Evolutionary conservation across 805 yeast genomes (phyloP).

Genomic region (Yarrowia keelungensis): DNA sequence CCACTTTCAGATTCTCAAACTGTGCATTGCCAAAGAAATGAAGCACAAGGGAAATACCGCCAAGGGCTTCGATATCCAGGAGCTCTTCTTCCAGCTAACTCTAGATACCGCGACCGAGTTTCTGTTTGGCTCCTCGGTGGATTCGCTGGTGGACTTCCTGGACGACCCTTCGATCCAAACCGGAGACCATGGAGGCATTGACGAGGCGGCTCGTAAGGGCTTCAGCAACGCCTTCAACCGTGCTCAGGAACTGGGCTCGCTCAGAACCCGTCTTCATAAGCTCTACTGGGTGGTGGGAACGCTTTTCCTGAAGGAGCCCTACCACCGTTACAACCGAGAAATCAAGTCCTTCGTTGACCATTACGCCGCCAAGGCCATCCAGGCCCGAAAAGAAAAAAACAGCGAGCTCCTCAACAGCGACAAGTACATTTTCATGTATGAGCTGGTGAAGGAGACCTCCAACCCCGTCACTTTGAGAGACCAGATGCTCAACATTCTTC

Average conservation of each 20-base stretch:
- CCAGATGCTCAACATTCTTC: constrained; percentile 58
- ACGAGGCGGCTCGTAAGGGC: constrained; percentile 36
- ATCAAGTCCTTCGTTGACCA: constrained; percentile 52
- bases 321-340: constrained; percentile 47
- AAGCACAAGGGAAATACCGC: neutral
- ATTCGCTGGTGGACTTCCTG: constrained; percentile 42
- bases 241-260: constrained; percentile 41
- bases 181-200: constrained; percentile 40
- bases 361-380: constrained; percentile 53
- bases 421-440: constrained; percentile 57
- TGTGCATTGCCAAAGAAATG: constrained; percentile 31
- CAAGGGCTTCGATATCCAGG: constrained; percentile 46
- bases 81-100: constrained; percentile 47
- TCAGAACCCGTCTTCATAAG: constrained; percentile 42
- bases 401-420: constrained; percentile 45
- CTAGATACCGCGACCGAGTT: constrained; percentile 51
- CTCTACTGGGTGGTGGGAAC: constrained; percentile 41
- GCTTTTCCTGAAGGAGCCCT: constrained; percentile 43
- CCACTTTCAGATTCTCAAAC: constrained; percentile 45
- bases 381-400: constrained; percentile 39
- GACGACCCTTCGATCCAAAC: constrained; percentile 40
- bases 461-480: constrained; percentile 58
- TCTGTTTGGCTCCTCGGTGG: constrained; percentile 48
- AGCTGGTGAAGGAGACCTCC: constrained; percentile 58
- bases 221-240: constrained; percentile 42